These are phyloP conservation scores for Ruellia speciosa DNA, from an alignment of 305 asterid genomes.

Conservation along the genomic window DNA sequence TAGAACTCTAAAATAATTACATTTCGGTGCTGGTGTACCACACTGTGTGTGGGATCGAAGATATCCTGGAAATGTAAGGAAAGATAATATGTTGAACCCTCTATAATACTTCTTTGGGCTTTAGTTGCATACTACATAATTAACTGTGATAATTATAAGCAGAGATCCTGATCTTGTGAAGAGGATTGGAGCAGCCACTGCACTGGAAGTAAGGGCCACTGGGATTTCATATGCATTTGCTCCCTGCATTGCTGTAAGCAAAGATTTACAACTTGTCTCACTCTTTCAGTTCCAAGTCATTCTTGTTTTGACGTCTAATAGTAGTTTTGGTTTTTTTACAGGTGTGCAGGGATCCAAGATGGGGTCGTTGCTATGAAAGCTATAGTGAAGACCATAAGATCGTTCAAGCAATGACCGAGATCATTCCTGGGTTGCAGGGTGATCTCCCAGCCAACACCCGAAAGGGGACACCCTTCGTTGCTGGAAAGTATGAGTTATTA, in stretches of 20 bases:
- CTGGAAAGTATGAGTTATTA: conserved; percentile 30
- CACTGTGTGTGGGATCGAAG: too few species aligned
- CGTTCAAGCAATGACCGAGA: conserved; percentile 48
- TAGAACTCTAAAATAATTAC: too few species aligned
- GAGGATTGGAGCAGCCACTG: conserved; percentile 82
- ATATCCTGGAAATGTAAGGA: too few species aligned
- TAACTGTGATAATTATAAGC: conserved; percentile 5
- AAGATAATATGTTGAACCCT: too few species aligned
- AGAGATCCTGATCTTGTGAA: conserved; percentile 69
- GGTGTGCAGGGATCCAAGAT: conserved; percentile 69
- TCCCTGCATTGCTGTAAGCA: conserved; percentile 79
- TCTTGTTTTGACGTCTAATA: neutral
- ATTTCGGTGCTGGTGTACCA: too few species aligned
- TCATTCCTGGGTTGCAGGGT: conserved; percentile 61
- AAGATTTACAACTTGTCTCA: neutral
- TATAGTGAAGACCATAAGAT: conserved; percentile 53
- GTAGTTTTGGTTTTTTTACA: conserved; percentile 9
- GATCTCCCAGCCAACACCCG: conserved; percentile 38
- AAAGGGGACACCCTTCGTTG: conserved; percentile 35
- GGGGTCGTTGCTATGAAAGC: conserved; percentile 66
- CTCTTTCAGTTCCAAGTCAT: neutral
- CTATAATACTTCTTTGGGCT: too few species aligned
- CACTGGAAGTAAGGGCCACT: conserved; percentile 79
- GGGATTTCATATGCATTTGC: conserved; percentile 78
- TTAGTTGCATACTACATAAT: neutral